phyloP scores from a whole-genome alignment of 768 basidiomycete genomes.

The Nidula microcarpa region DNA sequence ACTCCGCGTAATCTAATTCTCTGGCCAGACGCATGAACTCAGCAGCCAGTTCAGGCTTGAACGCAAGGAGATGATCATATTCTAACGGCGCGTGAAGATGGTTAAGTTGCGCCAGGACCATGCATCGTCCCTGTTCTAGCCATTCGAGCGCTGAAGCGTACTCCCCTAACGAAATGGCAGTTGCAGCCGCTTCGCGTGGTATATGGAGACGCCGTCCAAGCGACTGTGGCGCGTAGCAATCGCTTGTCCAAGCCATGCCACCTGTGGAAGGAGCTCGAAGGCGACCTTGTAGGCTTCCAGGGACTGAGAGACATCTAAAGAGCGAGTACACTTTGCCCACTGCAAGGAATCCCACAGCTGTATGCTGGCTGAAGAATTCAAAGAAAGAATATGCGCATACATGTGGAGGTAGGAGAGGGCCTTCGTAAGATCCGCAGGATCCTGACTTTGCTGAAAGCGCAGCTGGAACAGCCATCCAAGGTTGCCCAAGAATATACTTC shows the following conservation, averaged over 20 bases:
- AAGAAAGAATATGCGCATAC: too few species aligned
- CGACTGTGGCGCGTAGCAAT: not conserved
- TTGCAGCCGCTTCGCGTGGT: not conserved
- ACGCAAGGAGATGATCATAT: not conserved
- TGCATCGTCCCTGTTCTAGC: not conserved
- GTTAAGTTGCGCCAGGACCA: not conserved
- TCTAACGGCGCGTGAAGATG: not conserved
- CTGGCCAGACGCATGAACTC: not conserved
- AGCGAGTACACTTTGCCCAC: not conserved
- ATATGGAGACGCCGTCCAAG: not conserved
- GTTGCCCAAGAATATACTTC: too few species aligned
- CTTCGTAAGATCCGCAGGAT: too few species aligned
- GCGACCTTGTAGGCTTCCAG: not conserved
- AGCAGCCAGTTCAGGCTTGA: not conserved
- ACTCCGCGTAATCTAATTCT: not conserved
- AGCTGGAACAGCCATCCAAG: too few species aligned
- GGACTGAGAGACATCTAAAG: not conserved
- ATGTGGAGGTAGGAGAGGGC: too few species aligned
- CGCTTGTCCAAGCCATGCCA: not conserved
- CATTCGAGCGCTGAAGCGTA: not conserved
- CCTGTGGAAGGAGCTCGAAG: not conserved
- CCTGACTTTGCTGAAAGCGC: too few species aligned
- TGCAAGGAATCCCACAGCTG: not conserved
- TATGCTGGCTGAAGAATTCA: not conserved
- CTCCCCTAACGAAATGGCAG: not conserved